Percentiles rank a stretch among this genome's conserved stretches.
phyloP scores from a whole-genome alignment of 2,329 filamentous ascomycete genomes.

The Bertia moriformis region DNA sequence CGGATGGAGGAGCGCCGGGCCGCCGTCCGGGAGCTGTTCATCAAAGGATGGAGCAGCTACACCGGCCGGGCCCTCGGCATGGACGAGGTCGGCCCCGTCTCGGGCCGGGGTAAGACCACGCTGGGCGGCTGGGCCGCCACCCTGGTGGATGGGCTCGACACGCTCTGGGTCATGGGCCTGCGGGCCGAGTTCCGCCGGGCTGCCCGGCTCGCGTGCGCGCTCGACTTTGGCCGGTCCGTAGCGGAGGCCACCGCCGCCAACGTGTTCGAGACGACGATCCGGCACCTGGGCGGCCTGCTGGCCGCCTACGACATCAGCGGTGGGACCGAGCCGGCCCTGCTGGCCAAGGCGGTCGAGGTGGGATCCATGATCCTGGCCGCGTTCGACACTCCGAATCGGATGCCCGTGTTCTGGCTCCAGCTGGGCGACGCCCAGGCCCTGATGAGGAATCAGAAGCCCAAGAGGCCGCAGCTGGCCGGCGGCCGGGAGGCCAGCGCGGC shows the following conservation, averaged over 20 bases:
- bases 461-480: constrained; percentile 7
- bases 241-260: constrained; percentile 26
- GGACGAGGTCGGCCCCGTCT: constrained; percentile 28
- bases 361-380: constrained; percentile 31
- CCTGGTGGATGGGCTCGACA: constrained; percentile 29
- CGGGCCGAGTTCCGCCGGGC: constrained; percentile 34
- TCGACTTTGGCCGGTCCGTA: constrained; percentile 36
- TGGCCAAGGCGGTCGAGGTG: constrained; percentile 31
- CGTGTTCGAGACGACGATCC: constrained; percentile 44
- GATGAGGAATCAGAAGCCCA: background rate
- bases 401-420: constrained; percentile 31
- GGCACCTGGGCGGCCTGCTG: constrained; percentile 28
- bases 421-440: constrained; percentile 10
- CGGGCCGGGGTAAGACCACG: constrained; percentile 18
- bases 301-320: constrained; percentile 30
- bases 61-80: constrained; percentile 26
- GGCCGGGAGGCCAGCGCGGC: constrained; percentile 34
- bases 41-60: constrained; percentile 27
- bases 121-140: constrained; percentile 33
- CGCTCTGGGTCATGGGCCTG: constrained; percentile 41
- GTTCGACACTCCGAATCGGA: constrained; percentile 33
- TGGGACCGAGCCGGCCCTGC: constrained; percentile 19
- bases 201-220: constrained; percentile 22
- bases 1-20: constrained; percentile 7
- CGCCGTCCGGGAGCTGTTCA: constrained; percentile 17